Evolutionary conservation across 495 filamentous ascomycete species (phyloP).

Genomic region (Xylaria intraflava): DNA sequence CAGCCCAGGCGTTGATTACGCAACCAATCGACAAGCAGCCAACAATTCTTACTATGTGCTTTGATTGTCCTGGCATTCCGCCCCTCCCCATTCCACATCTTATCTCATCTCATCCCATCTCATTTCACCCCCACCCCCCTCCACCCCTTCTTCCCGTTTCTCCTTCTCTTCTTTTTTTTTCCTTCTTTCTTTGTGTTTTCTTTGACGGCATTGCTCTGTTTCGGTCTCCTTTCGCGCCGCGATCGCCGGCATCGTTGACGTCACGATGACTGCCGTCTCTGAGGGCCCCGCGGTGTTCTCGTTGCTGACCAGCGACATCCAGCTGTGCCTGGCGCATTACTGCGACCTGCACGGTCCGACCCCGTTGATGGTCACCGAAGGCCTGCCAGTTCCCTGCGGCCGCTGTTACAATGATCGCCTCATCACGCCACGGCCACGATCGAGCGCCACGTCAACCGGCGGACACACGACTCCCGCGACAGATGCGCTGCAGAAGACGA

Average conservation of each 20-base stretch:
- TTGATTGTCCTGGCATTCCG: not conserved
- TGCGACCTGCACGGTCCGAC: constrained; percentile 95
- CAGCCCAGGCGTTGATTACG: not conserved
- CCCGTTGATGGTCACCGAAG: constrained; percentile 90
- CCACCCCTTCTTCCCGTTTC: not conserved
- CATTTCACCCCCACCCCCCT: not conserved
- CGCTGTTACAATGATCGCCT: constrained; percentile 56
- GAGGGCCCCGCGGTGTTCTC: constrained; percentile 21
- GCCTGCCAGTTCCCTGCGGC: constrained; percentile 67
- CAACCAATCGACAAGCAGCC: not conserved
- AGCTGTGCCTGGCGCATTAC: constrained; percentile 95
- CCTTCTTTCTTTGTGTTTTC: not conserved
- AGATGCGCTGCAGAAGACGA: constrained; percentile 38
- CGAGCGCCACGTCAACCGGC: constrained; percentile 30
- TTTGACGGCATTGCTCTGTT: not conserved
- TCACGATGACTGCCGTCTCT: constrained; percentile 19
- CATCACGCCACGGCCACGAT: constrained; percentile 21
- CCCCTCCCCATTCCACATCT: not conserved
- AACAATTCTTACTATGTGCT: too few relatives aligned
- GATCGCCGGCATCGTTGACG: constrained; percentile 1
- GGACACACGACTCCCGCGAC: constrained; percentile 21
- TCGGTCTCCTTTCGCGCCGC: constrained; percentile 1
- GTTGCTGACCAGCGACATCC: constrained; percentile 35
- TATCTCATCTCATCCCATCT: not conserved
- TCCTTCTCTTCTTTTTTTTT: not conserved